A percentile compares a stretch with the other conserved stretches of the same genome.
Conservation (phyloP, 176 grass and related monocot species). For the Triticum aestivum region DNA sequence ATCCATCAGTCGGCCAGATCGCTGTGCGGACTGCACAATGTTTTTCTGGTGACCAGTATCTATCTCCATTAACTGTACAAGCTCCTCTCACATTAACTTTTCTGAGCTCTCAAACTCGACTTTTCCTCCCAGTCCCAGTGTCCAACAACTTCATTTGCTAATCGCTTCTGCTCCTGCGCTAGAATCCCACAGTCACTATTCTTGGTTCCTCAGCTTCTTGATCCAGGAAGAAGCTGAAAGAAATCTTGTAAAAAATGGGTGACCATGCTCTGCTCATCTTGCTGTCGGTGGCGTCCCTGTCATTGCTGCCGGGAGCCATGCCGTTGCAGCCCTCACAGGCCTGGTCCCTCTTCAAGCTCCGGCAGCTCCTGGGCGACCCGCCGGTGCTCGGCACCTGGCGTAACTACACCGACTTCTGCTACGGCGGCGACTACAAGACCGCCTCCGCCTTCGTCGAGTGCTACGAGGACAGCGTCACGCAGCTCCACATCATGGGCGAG, state of each 20-base stretch:
- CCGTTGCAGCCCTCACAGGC: constrained; percentile 81
- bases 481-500: constrained; percentile 76
- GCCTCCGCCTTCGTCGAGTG: constrained; percentile 67
- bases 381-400: constrained; percentile 61
- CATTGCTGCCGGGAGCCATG: constrained; percentile 49
- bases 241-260: constrained; percentile 21
- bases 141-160: not conserved
- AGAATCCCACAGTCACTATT: not conserved
- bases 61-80: constrained; percentile 37
- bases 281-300: constrained; percentile 50
- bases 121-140: not conserved
- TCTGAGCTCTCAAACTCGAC: constrained; percentile 19
- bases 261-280: constrained; percentile 33
- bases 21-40: constrained; percentile 7
- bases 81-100: constrained; percentile 21
- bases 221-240: not conserved
- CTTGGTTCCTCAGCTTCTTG: not conserved
- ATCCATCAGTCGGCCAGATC: constrained; percentile 1
- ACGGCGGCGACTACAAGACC: constrained; percentile 56
- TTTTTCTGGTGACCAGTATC: constrained; percentile 45
- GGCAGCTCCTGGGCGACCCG: constrained; percentile 75
- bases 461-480: constrained; percentile 93
- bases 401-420: constrained; percentile 85
- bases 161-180: constrained; percentile 1
- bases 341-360: constrained; percentile 90